These are phyloP conservation scores for Trichoderma oligosporum DNA, from an alignment of 2,329 filamentous ascomycete genomes.

Conservation along the genomic window DNA sequence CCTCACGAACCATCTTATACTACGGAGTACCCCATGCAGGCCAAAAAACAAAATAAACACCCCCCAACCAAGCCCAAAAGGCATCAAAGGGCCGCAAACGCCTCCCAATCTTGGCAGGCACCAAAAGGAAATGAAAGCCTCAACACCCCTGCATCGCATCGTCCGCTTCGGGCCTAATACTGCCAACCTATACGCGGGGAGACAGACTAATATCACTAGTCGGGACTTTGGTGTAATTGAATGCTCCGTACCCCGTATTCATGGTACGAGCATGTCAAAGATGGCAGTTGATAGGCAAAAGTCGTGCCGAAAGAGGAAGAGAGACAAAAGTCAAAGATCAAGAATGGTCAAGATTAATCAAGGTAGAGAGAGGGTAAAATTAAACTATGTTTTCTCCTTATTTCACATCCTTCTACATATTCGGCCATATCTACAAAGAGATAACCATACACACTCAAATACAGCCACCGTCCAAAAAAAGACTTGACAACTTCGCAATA, in stretches of 20 bases:
- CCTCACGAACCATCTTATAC: too few relatives aligned
- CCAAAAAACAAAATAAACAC: not conserved
- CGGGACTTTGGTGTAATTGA: constrained; percentile 9
- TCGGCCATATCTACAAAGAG: not conserved
- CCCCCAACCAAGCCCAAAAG: not conserved
- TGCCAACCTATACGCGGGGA: constrained; percentile 5
- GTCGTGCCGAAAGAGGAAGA: not conserved
- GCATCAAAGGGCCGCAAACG: not conserved
- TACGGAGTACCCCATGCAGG: too few relatives aligned
- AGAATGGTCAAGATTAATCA: too few relatives aligned
- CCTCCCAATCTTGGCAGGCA: constrained; percentile 13
- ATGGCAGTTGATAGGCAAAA: not conserved
- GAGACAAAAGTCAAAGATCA: not conserved
- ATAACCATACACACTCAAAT: constrained; percentile 5
- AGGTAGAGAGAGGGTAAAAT: not conserved
- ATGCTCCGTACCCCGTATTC: constrained; percentile 11
- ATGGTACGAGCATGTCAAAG: not conserved
- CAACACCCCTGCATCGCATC: constrained; percentile 9
- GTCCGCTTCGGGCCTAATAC: constrained; percentile 12
- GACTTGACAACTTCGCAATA: not conserved
- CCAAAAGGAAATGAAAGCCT: constrained; percentile 11
- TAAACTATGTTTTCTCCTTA: not conserved
- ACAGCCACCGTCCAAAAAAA: not conserved
- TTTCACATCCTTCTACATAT: constrained; percentile 7
- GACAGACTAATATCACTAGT: not conserved